Evolutionary conservation across 257 asterid genomes (phyloP), one percentile per base, ranked within the genome.

Genomic region (Ligustrum vulgare): DNA sequence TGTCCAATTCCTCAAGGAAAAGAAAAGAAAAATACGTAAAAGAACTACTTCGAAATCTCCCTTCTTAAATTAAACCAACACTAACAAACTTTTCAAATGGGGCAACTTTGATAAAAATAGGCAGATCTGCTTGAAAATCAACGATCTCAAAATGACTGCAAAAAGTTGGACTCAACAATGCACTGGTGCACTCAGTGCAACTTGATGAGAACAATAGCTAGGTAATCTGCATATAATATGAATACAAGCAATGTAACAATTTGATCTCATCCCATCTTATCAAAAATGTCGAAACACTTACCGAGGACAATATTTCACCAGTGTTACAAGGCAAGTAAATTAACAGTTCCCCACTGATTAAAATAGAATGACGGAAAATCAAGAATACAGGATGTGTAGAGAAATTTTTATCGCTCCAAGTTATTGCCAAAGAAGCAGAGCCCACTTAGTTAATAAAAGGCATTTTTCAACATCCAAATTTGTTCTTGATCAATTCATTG

Each of bases 131-230:
- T 41, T 8, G 58, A 62, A 28, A 74, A 58, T 47, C 63, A 72
- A 65, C 51, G 67, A 60, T 71, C 56, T 56, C 67, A 20, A 65
- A 77, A 69, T 72, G 43, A 51, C 33, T 6, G 65, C 49, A 66
- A 23, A 11, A 9, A 58, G 66, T 58, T 8, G 4, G 11, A 3
- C 11, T n/a, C 23, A 56, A 60, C 15, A 23, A 60, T 60, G 67
- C 7, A 8, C 15, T 23, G 35, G 67, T 22, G 7, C 16, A 3
- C 3, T n/a, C 28, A 9, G 64, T n/a, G 28, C 28, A 56, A 56
- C 64, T 56, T 25, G 67, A 60, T 25, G 35, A 60, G 34, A 35
- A 60, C 3, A 60, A 10, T 60, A 22, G 34, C 33, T 22, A 23
- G 34, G 34, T 60, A 34, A 10, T 60, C 23, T 51, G 62, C 23